Conservation (phyloP, 139 green algal genomes). For the Spirogloea muscicola region DNA sequence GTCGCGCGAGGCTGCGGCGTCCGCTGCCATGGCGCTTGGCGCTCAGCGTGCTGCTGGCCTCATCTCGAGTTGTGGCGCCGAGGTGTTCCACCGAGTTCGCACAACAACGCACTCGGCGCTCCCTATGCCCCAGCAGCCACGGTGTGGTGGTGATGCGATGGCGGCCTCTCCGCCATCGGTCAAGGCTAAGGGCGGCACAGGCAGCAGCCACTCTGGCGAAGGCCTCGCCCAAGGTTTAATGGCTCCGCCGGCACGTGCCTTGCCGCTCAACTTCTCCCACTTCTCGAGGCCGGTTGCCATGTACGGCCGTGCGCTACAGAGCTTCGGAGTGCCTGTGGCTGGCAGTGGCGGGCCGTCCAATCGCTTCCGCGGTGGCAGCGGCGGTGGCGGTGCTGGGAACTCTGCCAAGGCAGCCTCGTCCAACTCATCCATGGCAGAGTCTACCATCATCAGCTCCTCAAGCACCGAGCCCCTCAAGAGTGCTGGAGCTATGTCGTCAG, state of each 20-base stretch:
- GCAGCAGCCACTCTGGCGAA: too few species aligned
- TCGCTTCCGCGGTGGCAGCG: not conserved
- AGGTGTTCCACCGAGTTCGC: conserved; percentile 18
- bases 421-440: conserved; percentile 9
- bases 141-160: not conserved
- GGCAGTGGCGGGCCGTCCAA: not conserved
- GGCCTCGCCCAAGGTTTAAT: too few species aligned
- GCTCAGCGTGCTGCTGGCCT: conserved; percentile 8
- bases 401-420: conserved; percentile 3
- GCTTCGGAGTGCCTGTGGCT: not conserved
- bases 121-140: not conserved
- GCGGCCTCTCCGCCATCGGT: not conserved
- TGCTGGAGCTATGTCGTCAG: too few species aligned
- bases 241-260: not conserved
- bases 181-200: too few species aligned
- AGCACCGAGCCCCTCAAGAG: too few species aligned
- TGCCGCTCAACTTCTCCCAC: conserved; percentile 12
- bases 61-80: not conserved
- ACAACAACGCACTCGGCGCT: not conserved
- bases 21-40: conserved; percentile 19
- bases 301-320: conserved; percentile 1
- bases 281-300: conserved; percentile 13
- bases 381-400: not conserved
- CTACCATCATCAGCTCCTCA: not conserved
- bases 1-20: not conserved